Percentiles rank a stretch among this genome's conserved stretches.
These are phyloP conservation scores for Cochliopodium minus DNA, from an alignment of 208 protist genomes.

Conservation along the genomic window DNA sequence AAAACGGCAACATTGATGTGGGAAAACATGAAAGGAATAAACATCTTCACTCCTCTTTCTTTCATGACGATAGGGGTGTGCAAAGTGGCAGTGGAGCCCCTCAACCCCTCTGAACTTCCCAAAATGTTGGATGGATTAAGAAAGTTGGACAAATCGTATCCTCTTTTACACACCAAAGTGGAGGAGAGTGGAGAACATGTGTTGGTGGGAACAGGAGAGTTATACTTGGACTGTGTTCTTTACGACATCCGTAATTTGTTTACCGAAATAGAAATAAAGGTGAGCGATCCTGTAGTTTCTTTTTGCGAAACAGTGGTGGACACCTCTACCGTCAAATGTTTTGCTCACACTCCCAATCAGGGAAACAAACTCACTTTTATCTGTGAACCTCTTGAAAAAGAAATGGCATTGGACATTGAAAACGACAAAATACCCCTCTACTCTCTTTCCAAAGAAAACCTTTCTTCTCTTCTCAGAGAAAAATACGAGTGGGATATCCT, in stretches of 20 bases:
- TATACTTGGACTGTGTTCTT: slow-evolving; percentile 94
- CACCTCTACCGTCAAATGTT: slow-evolving; percentile 58
- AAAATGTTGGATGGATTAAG: slow-evolving; percentile 78
- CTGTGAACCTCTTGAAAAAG: slow-evolving; percentile 61
- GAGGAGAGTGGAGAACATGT: slow-evolving; percentile 95
- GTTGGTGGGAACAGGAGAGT: slow-evolving; percentile 86
- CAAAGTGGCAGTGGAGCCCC: slow-evolving; percentile 85
- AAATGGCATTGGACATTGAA: slow-evolving; percentile 58
- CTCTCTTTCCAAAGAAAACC: neutral
- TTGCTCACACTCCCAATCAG: slow-evolving; percentile 59
- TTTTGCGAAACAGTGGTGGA: slow-evolving; percentile 92
- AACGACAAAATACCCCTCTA: neutral
- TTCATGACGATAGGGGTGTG: slow-evolving; percentile 50
- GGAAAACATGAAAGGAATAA: slow-evolving; percentile 11
- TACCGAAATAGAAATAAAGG: slow-evolving; percentile 74
- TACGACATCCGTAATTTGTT: slow-evolving; percentile 76
- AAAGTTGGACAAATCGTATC: slow-evolving; percentile 66
- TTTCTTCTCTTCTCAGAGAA: slow-evolving; percentile 2
- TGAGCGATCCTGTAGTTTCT: slow-evolving; percentile 79
- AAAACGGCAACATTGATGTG: slow-evolving; percentile 51
- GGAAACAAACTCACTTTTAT: slow-evolving; percentile 70
- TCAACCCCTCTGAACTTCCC: slow-evolving; percentile 73
- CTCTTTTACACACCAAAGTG: slow-evolving; percentile 58
- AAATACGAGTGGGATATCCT: slow-evolving; percentile 85
- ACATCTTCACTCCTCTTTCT: slow-evolving; percentile 45